A percentile compares a stretch with the other conserved stretches of the same genome.
Evolutionary conservation across 1,139 yeast species (phyloP).

Genomic region (Candida mesenterica): DNA sequence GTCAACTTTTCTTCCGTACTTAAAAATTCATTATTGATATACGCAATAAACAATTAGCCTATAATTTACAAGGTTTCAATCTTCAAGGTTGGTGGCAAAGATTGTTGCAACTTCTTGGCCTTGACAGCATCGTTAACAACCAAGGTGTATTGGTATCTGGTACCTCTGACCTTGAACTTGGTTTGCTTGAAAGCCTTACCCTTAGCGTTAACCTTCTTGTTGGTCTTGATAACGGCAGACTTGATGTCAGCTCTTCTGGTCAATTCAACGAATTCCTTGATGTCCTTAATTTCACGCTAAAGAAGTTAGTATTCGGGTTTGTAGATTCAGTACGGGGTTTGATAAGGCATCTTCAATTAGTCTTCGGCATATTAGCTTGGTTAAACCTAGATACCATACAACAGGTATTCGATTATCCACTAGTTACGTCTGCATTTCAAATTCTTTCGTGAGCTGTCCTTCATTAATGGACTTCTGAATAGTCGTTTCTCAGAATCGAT

Average conservation of each 20-base stretch:
- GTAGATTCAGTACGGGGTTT: background rate
- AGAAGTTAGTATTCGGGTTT: conserved; percentile 20
- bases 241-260: conserved; percentile 97
- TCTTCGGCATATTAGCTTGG: too few relatives aligned
- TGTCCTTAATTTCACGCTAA: conserved; percentile 82
- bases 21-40: conserved; percentile 1
- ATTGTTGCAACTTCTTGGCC: conserved; percentile 98
- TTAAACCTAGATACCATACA: too few relatives aligned
- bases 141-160: conserved; percentile 92
- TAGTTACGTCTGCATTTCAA: too few relatives aligned
- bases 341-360: too few relatives aligned
- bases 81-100: conserved; percentile 93
- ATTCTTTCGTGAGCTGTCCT: too few relatives aligned
- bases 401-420: too few relatives aligned
- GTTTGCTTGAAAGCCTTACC: conserved; percentile 90
- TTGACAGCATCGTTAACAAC: conserved; percentile 94
- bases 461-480: background rate
- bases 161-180: conserved; percentile 98
- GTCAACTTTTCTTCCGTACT: too few relatives aligned
- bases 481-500: too few relatives aligned
- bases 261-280: conserved; percentile 96
- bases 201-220: conserved; percentile 81
- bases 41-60: conserved; percentile 3
- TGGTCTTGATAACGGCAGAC: conserved; percentile 86
- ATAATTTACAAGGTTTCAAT: conserved; percentile 60